phyloP scores from a whole-genome alignment of 164 flowering plant genomes.

The Chimonanthus praecox region DNA sequence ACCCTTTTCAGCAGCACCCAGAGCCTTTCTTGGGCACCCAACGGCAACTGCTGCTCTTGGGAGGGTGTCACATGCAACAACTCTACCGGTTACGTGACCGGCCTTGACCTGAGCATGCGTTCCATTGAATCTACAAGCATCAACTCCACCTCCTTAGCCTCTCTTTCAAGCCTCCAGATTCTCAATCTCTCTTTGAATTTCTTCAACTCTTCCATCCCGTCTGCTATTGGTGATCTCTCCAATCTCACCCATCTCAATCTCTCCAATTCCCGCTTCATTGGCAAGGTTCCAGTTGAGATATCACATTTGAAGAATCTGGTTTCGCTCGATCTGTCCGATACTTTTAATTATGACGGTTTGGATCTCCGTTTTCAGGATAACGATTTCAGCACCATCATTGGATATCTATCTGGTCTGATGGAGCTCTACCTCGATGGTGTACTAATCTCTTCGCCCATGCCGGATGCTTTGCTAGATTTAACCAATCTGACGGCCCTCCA shows the following conservation, averaged over 20 bases:
- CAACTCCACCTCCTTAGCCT: neutral
- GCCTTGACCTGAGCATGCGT: neutral
- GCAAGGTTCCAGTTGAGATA: constrained; percentile 34
- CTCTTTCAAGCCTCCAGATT: neutral
- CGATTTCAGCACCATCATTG: constrained; percentile 17
- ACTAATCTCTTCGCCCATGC: constrained; percentile 21
- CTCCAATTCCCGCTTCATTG: neutral
- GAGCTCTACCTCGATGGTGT: constrained; percentile 31
- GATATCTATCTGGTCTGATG: constrained; percentile 19
- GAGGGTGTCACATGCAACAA: neutral
- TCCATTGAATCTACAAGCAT: neutral
- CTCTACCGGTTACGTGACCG: neutral
- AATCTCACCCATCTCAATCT: neutral
- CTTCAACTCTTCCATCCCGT: neutral
- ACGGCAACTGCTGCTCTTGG: neutral
- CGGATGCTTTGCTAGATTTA: constrained; percentile 19
- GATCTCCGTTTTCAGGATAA: constrained; percentile 5
- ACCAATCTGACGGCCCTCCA: constrained; percentile 24
- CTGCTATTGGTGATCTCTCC: neutral
- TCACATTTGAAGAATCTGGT: constrained; percentile 23
- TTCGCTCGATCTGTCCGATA: constrained; percentile 13
- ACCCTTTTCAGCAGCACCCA: neutral
- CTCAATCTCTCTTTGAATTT: neutral
- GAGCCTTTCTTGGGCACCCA: neutral
- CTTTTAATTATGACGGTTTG: neutral